These are phyloP conservation scores for Murraya koenigii DNA, from an alignment of 345 rosid species.

Conservation along the genomic window DNA sequence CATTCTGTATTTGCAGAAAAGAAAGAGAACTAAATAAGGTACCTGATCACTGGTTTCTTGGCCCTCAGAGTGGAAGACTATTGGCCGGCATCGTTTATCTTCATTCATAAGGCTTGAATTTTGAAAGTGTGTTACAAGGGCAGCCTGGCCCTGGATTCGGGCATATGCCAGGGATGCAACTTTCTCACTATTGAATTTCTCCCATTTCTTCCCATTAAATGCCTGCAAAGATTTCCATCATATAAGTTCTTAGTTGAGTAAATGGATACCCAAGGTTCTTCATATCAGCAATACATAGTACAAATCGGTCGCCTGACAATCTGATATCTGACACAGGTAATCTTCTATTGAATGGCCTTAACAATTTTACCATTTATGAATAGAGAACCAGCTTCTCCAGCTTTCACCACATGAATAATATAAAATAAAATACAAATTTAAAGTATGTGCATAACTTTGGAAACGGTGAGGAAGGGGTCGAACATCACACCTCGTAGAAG, in stretches of 20 bases:
- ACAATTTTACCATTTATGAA: background rate
- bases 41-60: slow-evolving; percentile 65
- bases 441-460: background rate
- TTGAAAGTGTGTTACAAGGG: slow-evolving; percentile 86
- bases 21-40: slow-evolving; percentile 2
- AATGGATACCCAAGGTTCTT: background rate
- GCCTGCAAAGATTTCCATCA: slow-evolving; percentile 45
- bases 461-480: background rate
- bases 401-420: background rate
- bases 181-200: slow-evolving; percentile 95
- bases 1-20: background rate
- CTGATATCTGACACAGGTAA: background rate
- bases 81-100: slow-evolving; percentile 79
- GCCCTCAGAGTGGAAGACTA: slow-evolving; percentile 66
- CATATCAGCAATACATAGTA: background rate
- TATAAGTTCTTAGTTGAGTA: background rate
- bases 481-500: slow-evolving; percentile 67
- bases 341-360: background rate
- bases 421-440: background rate
- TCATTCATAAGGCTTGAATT: slow-evolving; percentile 84
- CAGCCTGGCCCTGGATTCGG: slow-evolving; percentile 89
- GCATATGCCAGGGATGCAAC: slow-evolving; percentile 91
- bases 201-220: slow-evolving; percentile 90
- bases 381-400: background rate
- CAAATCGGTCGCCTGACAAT: background rate